Base-by-base conservation (phyloP, 2,329 filamentous ascomycete species). In the Hirsutella minnesotensis region DNA sequence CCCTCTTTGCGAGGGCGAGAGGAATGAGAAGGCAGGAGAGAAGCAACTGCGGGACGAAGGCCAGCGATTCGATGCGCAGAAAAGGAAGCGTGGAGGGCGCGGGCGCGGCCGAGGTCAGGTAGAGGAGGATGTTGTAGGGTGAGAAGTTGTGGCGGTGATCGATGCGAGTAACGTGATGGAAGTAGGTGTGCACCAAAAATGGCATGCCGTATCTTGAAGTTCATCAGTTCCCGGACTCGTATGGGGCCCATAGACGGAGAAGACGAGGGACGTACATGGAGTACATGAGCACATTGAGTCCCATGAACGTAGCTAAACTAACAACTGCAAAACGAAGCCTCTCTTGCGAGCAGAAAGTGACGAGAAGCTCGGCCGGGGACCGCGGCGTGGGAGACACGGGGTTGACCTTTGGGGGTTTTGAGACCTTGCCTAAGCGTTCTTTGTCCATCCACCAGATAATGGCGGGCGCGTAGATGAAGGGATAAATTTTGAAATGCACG, bases 91-190 rank as follows among this genome's bases (percentile, higher is more conserved):
- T 12, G 24, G 61, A 54, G 0, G 67, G 60, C 0, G 66, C 59
- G 0, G 69, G 60, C 2, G 69, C 63, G 2, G 85, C 79, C 0
- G 92, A 94, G 40, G 81, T 81, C 35, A 95, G 75, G 60, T 98
- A 95, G 3, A 98, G 75, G 8, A 95, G 73, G 1, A 81, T 85
- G 61, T 95, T 95, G 70, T 96, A 98, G 2, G 88, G 86, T 9
- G 89, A 95, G 66, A 98, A 98, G 67, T 98, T 98, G 67, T 98
- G 92, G 13, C 92, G 83, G 64, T 98, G 92, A 60, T 98, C 92
- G 60, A 95, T 83, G 46, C 92, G 83, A 4, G 83, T 88, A 47
- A 96, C 70, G 61, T 98, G 92, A 65, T 98, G 89, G 46, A 95
- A 73, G 65, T 83, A 98, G 33, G 88, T 96, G 61, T 98, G 88